Evolutionary conservation across 2,329 filamentous ascomycete species (phyloP), one percentile per base, ranked within the genome.

Genomic region (Fusarium phyllophilum): DNA sequence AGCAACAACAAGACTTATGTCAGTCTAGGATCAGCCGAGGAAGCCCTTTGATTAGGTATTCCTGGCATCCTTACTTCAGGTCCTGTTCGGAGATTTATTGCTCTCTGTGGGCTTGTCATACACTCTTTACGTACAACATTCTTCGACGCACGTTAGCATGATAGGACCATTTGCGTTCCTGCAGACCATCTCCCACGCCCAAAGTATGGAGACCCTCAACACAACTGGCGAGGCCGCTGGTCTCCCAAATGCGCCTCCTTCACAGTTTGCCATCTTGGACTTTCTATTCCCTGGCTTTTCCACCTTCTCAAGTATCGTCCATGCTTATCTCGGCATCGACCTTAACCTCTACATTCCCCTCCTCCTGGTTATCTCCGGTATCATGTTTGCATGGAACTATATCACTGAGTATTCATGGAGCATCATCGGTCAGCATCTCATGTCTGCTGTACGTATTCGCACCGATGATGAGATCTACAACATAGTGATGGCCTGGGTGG

Each of bases 401-500:
- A 78, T 88, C 49, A 85, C 82, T 60, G 80, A 83, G 6, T 87
- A 85, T 74, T 65, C 89, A 18, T 87, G 84, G 83, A 78, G 80
- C 2, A 79, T 87, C 44, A 72, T 91, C 36, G 84, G 88, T 46
- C 76, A 82, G 11, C 83, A 92, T 75, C 87, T 92, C 75, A 90
- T 92, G 85, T 92, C 89, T 7, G 89, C 87, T 4, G 91, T 91
- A 24, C 89, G 91, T 74, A 88, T 94, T 44, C 87, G 90, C 49
- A 86, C 89, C 34, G 91, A 93, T 65, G 92, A 94, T 75, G 92
- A 94, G 79, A 89, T 92, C 64, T 94, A 93, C 83, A 91, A 91
- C 78, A 92, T 93, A 77, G 77, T 93, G 45, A 93, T 93, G 90
- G 86, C 85, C 33, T 94, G 92, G 92, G 86, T 93, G 6, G 86